Evolutionary conservation across 2,329 filamentous ascomycete species (phyloP).

Genomic region (Exophiala calicioides): DNA sequence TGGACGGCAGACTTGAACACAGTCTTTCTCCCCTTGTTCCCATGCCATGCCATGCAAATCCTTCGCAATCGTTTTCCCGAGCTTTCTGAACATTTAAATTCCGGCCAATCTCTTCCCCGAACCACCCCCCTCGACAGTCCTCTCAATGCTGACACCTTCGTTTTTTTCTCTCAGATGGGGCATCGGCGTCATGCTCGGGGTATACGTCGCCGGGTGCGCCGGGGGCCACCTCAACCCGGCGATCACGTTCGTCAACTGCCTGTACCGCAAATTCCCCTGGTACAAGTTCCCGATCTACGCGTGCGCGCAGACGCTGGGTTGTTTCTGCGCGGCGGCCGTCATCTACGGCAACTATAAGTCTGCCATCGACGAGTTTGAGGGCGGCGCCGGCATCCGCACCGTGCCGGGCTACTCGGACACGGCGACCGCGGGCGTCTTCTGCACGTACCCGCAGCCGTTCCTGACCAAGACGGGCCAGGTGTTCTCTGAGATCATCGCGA

Average conservation of each 20-base stretch:
- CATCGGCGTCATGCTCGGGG: constrained; percentile 64
- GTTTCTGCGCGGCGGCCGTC: constrained; percentile 57
- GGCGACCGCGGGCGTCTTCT: constrained; percentile 65
- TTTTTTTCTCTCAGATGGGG: constrained; percentile 39
- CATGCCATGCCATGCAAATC: not conserved
- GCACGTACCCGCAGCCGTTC: constrained; percentile 65
- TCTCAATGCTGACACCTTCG: not conserved
- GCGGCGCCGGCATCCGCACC: constrained; percentile 57
- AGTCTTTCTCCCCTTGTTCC: constrained; percentile 13
- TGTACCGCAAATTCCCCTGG: constrained; percentile 62
- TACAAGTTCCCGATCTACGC: constrained; percentile 64
- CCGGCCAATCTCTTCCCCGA: not conserved
- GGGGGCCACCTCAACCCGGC: constrained; percentile 66
- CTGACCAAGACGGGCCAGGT: constrained; percentile 63
- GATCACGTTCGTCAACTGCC: constrained; percentile 64
- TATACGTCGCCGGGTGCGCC: constrained; percentile 57
- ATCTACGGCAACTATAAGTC: constrained; percentile 60
- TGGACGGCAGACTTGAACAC: no score
- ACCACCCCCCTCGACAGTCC: not conserved
- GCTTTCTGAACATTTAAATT: not conserved
- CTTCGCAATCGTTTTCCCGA: no score
- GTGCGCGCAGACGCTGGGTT: constrained; percentile 62
- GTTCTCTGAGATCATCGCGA: constrained; percentile 66
- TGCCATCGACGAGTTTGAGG: constrained; percentile 62
- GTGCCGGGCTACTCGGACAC: constrained; percentile 56